Evolutionary conservation across 1,284 basidiomycete genomes (phyloP), one percentile per base, ranked within the genome.

Genomic region (Malassezia dermatis): DNA sequence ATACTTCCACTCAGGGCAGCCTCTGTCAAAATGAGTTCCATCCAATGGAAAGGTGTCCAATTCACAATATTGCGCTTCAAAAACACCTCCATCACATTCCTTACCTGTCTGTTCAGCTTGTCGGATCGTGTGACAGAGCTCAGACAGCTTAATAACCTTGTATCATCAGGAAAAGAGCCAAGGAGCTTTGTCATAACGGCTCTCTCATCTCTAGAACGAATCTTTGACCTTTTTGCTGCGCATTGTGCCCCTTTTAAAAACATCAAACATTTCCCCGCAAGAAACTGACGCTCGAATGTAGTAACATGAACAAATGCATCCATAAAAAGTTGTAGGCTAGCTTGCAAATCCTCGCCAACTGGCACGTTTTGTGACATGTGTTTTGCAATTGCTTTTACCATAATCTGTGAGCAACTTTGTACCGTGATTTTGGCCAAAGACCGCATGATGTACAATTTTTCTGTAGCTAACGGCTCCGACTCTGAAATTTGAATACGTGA

Each of bases 381-480:
- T 23, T 50, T 26, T 4, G 41, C 47, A 13, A 51, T 28, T 1
- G 41, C 47, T 4, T 12, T 19, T 4, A 39, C 37, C 37, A 39
- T 39, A 15, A 21, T 21, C 11, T 21, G 37, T 19, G 37, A 39
- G 11, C 19, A 19, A 6, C 3, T 39, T 3, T 5, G 37, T 4
- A 21, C 15, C 1, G 17, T 7, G 3, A 19, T 15, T 12, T 42
- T 31, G 6, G 8, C 21, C 8, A 48, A 31, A n/a, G 23, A 21
- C 8, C 42, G 53, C 21, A 54, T 34, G 13, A 39, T 42, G 4
- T 54, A 40, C 24, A 55, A 41, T 19, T 49, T 50, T 17, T 50
- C 53, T 26, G 53, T 45, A 5, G 48, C 27, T 12, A 50, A 5
- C 4, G 26, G n/a, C 4, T 37, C 8, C 15, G 26, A n/a, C 1